These are phyloP conservation scores for Nyctanthes arbortristis DNA, from an alignment of 257 asterid genomes.

Conservation along the genomic window DNA sequence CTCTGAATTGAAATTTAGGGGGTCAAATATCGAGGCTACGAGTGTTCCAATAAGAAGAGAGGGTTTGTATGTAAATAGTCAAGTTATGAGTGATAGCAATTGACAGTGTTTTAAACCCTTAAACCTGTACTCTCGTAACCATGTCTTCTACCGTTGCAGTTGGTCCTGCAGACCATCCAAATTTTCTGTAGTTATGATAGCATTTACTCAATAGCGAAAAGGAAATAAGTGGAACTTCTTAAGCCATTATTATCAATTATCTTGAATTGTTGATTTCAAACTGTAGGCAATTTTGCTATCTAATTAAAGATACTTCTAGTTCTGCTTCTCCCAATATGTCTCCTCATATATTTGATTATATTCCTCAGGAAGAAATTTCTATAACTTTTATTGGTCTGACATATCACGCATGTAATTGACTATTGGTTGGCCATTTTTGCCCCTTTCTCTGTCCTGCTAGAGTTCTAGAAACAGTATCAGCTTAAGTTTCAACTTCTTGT, in stretches of 20 bases:
- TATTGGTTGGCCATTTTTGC: no score
- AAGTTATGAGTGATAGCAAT: conserved; percentile 55
- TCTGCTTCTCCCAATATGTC: neutral
- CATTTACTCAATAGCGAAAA: conserved; percentile 26
- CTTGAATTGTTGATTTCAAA: conserved; percentile 3
- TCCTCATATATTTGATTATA: no score
- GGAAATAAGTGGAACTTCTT: conserved; percentile 30
- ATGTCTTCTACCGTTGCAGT: neutral
- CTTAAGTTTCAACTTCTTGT: no score
- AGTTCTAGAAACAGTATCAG: no score
- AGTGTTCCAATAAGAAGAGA: conserved; percentile 75
- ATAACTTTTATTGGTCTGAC: no score
- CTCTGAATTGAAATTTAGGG: conserved; percentile 70
- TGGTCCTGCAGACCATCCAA: conserved; percentile 15
- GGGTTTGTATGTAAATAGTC: conserved; percentile 50
- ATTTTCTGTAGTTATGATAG: conserved; percentile 32
- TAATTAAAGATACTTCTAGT: neutral
- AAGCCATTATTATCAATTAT: neutral
- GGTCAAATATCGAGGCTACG: conserved; percentile 52
- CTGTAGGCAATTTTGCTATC: neutral
- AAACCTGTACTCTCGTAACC: neutral
- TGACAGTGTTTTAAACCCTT: conserved; percentile 22
- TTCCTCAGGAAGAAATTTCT: no score
- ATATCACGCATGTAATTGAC: no score
- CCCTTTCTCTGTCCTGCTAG: no score